phyloP scores from a whole-genome alignment of 2,329 filamentous ascomycete genomes.

The Calonectria fujianensis region DNA sequence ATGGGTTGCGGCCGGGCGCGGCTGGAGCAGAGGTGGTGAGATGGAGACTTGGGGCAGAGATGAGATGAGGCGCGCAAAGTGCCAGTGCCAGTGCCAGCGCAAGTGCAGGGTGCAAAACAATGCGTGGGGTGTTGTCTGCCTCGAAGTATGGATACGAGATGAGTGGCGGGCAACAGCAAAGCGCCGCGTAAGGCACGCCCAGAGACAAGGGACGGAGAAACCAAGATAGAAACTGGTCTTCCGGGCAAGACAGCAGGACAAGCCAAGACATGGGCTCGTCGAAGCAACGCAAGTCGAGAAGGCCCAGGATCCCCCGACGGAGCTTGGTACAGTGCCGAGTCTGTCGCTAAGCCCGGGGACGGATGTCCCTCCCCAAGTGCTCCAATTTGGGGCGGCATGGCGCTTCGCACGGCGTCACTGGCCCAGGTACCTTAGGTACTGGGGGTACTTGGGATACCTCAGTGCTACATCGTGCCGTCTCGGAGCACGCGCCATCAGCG shows the following conservation, averaged over 20 bases:
- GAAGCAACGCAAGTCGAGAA: constrained; percentile 13
- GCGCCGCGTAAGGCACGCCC: background rate
- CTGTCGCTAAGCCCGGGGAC: constrained; percentile 46
- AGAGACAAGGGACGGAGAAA: constrained; percentile 18
- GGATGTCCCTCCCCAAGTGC: constrained; percentile 33
- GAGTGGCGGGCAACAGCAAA: constrained; percentile 15
- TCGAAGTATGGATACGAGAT: constrained; percentile 21
- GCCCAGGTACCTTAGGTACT: constrained; percentile 47
- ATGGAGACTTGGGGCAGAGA: constrained; percentile 28
- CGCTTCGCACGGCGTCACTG: constrained; percentile 55
- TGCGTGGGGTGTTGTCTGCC: constrained; percentile 10
- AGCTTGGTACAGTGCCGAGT: constrained; percentile 42
- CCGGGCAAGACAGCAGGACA: constrained; percentile 2
- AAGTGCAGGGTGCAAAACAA: constrained; percentile 19
- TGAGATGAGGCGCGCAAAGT: constrained; percentile 33
- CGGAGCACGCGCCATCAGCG: constrained; percentile 1
- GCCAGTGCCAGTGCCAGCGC: constrained; percentile 25
- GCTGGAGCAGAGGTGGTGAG: constrained; percentile 31
- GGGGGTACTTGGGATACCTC: constrained; percentile 35
- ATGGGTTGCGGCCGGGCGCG: constrained; percentile 39
- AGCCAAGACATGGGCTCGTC: constrained; percentile 3
- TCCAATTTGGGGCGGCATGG: constrained; percentile 52
- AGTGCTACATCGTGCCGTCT: constrained; percentile 33
- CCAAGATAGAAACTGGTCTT: constrained; percentile 23
- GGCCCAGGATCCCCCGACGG: constrained; percentile 15